A percentile compares a stretch with the other conserved stretches of the same genome.
These are phyloP conservation scores for Grosmannia serpens DNA, from an alignment of 2,329 filamentous ascomycete species.

Conservation along the genomic window DNA sequence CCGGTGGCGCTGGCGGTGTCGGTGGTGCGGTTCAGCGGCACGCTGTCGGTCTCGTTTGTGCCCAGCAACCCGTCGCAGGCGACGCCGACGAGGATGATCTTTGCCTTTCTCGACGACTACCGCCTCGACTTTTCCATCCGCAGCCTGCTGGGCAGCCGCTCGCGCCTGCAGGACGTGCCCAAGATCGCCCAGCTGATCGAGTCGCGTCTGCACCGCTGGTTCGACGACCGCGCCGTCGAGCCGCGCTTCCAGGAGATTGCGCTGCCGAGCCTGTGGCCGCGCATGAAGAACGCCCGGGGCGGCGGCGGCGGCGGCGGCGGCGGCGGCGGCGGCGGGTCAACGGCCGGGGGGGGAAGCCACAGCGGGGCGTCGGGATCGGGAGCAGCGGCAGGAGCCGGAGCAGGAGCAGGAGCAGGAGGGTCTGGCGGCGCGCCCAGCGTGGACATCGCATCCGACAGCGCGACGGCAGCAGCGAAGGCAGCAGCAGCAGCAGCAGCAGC, in stretches of 20 bases:
- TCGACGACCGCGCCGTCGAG: conserved; percentile 77
- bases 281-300: conserved; percentile 71
- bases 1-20: conserved; percentile 87
- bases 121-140: conserved; percentile 71
- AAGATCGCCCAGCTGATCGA: conserved; percentile 82
- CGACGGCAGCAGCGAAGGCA: neutral
- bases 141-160: conserved; percentile 69
- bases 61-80: conserved; percentile 58
- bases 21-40: conserved; percentile 89
- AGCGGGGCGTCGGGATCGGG: neutral
- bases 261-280: conserved; percentile 70
- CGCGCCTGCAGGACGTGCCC: conserved; percentile 70
- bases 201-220: conserved; percentile 70
- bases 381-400: too few relatives aligned
- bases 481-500: neutral
- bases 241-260: conserved; percentile 81
- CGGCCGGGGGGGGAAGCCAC: neutral
- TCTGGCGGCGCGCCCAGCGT: conserved; percentile 2
- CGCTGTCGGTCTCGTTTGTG: conserved; percentile 84
- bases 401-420: neutral
- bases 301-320: conserved; percentile 23
- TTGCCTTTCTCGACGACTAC: conserved; percentile 88
- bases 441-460: neutral
- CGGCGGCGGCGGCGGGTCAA: too few relatives aligned
- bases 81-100: conserved; percentile 79